These are phyloP conservation scores for Aquilaria malaccensis DNA, from an alignment of 345 rosid genomes.

Conservation along the genomic window DNA sequence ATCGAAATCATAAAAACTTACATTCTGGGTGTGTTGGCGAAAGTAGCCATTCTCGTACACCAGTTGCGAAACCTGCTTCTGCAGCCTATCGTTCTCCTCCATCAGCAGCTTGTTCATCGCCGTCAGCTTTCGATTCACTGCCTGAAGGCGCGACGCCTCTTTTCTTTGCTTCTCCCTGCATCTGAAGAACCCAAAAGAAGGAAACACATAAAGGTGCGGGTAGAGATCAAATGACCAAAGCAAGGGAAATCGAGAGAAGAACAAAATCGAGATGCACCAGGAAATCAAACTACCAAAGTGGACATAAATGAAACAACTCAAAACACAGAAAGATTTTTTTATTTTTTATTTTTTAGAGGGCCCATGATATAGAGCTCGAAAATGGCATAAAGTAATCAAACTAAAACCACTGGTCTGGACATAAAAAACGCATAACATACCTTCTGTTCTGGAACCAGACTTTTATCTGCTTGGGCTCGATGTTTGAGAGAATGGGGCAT, in stretches of 20 bases:
- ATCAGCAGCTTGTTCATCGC: slow-evolving; percentile 99
- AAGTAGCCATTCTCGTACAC: slow-evolving; percentile 98
- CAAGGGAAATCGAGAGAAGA: no score
- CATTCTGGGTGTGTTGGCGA: slow-evolving; percentile 89
- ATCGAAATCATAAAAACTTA: slow-evolving; percentile 24
- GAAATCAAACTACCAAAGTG: no score
- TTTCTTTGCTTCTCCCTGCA: slow-evolving; percentile 99
- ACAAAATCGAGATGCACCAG: no score
- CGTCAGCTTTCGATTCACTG: slow-evolving; percentile 88
- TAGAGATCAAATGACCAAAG: not conserved
- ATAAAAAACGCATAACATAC: slow-evolving; percentile 25
- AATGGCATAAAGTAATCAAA: no score
- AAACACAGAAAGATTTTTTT: no score
- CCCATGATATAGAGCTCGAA: no score
- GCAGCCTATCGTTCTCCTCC: slow-evolving; percentile 99
- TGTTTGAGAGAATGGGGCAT: slow-evolving; percentile 98
- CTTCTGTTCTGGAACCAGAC: slow-evolving; percentile 99
- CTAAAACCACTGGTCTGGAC: no score
- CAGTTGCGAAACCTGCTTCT: slow-evolving; percentile 96
- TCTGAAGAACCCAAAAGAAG: slow-evolving; percentile 35
- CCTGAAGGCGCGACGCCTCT: slow-evolving; percentile 97
- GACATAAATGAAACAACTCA: no score
- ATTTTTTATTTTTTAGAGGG: no score
- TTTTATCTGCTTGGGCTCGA: slow-evolving; percentile 99
- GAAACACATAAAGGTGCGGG: not conserved